phyloP scores from a whole-genome alignment of 1,139 yeast species.

The Yamadazyma mexicana region DNA sequence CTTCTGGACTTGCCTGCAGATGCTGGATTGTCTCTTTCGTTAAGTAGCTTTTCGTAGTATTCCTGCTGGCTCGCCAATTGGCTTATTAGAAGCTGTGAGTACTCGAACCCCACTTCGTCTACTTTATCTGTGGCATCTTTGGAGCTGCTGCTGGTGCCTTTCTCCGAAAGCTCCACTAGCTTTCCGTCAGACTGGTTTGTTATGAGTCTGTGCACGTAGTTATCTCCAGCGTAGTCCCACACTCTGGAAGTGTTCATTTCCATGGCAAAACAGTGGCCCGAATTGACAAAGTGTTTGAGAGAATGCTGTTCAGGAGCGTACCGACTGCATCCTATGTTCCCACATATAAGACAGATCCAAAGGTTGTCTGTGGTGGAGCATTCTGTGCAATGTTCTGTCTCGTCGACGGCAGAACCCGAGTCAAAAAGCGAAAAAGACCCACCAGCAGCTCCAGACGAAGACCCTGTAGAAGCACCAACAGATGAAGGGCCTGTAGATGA shows the following conservation, averaged over 20 bases:
- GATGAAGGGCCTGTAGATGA: too few species aligned
- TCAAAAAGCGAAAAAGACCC: conserved; percentile 15
- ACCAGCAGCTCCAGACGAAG: conserved; percentile 4
- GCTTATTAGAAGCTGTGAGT: conserved; percentile 72
- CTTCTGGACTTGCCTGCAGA: conserved; percentile 19
- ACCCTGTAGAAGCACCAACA: background rate
- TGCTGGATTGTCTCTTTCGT: conserved; percentile 31
- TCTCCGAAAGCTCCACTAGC: conserved; percentile 65
- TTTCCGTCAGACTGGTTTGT: conserved; percentile 88
- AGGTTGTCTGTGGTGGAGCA: conserved; percentile 31
- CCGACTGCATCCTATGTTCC: conserved; percentile 53
- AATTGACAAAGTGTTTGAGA: conserved; percentile 69
- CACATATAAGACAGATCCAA: conserved; percentile 50
- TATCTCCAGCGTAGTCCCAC: conserved; percentile 95
- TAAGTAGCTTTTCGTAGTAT: conserved; percentile 63
- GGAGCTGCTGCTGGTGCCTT: conserved; percentile 14
- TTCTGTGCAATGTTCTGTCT: conserved; percentile 35
- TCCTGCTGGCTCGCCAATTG: conserved; percentile 90
- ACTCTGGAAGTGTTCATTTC: conserved; percentile 82
- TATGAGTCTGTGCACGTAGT: conserved; percentile 82
- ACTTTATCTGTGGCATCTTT: conserved; percentile 29
- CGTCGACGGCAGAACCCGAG: conserved; percentile 11
- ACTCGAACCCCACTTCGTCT: conserved; percentile 68
- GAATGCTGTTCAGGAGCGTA: conserved; percentile 85
- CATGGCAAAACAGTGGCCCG: conserved; percentile 93